Evolutionary conservation across 345 rosid genomes (phyloP).

Genomic region (Corchorus capsularis): DNA sequence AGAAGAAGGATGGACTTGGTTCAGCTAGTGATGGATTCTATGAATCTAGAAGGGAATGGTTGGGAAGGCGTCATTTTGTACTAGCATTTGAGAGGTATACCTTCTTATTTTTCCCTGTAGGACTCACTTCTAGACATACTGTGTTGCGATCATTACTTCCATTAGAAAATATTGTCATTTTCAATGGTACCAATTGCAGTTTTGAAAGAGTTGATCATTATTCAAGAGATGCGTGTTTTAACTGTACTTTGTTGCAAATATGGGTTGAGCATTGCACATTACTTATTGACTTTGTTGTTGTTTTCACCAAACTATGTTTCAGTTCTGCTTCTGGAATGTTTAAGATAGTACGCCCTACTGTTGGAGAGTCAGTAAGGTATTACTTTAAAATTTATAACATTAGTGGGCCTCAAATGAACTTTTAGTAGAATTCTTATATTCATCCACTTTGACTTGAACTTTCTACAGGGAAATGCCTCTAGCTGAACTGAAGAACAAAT

Average conservation of each 20-base stretch:
- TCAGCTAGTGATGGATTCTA: conserved; percentile 86
- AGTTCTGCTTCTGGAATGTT: conserved; percentile 80
- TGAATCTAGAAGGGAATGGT: conserved; percentile 97
- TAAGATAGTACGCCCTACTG: conserved; percentile 90
- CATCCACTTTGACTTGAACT: conserved; percentile 1
- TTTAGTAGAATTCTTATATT: conserved; percentile 15
- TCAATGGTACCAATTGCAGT: background rate
- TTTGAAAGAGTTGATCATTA: background rate
- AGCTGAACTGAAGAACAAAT: conserved; percentile 78
- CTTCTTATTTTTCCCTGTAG: background rate
- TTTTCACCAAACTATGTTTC: conserved; percentile 29
- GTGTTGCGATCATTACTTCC: background rate
- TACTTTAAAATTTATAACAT: conserved; percentile 6
- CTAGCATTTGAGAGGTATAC: conserved; percentile 90
- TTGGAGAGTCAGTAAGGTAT: conserved; percentile 94
- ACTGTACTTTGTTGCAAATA: background rate
- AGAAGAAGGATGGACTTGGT: conserved; percentile 80
- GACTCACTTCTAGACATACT: background rate
- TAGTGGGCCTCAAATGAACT: conserved; percentile 9
- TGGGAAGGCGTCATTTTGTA: conserved; percentile 87
- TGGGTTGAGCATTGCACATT: background rate
- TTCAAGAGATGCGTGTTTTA: background rate
- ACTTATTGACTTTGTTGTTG: background rate
- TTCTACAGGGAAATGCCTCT: conserved; percentile 82
- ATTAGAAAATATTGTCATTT: background rate